Evolutionary conservation across 768 basidiomycete species (phyloP).

Genomic region (Coprinellus micaceus): DNA sequence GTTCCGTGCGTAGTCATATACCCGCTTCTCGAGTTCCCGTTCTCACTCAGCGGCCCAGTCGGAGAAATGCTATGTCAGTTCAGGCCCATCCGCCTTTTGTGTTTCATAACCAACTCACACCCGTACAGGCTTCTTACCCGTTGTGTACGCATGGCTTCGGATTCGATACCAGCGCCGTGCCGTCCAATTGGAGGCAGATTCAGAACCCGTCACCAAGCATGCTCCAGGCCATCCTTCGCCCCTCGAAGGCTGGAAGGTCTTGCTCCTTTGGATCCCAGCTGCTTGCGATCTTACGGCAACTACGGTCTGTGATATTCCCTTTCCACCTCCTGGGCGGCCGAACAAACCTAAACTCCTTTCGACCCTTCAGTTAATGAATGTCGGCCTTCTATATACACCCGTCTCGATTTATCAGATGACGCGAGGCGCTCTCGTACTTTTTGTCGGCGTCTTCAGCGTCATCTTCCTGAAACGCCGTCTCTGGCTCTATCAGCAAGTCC

Average conservation of each 20-base stretch:
- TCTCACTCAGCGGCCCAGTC: conserved; percentile 47
- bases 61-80: conserved; percentile 92
- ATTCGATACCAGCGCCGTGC: conserved; percentile 38
- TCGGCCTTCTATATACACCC: conserved; percentile 92
- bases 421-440: conserved; percentile 87
- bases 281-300: conserved; percentile 88
- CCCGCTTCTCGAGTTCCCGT: conserved; percentile 20
- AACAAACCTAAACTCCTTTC: conserved; percentile 27
- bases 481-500: conserved; percentile 80
- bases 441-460: conserved; percentile 89
- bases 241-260: conserved; percentile 64
- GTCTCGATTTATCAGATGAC: conserved; percentile 99
- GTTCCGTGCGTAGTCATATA: conserved; percentile 60
- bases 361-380: conserved; percentile 72
- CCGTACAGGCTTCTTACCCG: conserved; percentile 74
- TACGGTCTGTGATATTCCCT: conserved; percentile 67
- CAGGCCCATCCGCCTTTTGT: conserved; percentile 14
- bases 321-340: conserved; percentile 9
- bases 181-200: conserved; percentile 54
- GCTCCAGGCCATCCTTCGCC: conserved; percentile 29
- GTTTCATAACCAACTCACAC: conserved; percentile 17
- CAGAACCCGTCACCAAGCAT: conserved; percentile 32
- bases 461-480: conserved; percentile 83
- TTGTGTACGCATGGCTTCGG: conserved; percentile 66
- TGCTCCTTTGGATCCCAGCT: conserved; percentile 86